Percentiles rank a stretch among this genome's conserved stretches.
These are phyloP conservation scores for Trichosporon asahii DNA, from an alignment of 1,284 basidiomycete species.

Conservation along the genomic window DNA sequence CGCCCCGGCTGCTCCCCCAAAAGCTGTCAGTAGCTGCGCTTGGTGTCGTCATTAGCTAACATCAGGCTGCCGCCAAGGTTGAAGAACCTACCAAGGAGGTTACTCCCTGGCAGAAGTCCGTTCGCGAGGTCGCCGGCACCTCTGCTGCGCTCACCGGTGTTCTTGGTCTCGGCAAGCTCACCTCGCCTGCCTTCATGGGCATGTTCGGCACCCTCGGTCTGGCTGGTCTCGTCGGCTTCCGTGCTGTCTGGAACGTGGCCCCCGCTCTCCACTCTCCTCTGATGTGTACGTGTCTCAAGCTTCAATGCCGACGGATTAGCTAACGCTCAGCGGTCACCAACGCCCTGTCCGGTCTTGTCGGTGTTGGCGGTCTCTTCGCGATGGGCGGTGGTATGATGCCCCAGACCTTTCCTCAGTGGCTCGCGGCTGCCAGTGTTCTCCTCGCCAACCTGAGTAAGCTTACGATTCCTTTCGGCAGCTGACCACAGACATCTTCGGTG, in stretches of 20 bases:
- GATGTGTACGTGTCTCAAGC: slow-evolving; percentile 36
- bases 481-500: slow-evolving; percentile 64
- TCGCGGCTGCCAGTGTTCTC: slow-evolving; percentile 74
- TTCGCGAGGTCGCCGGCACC: slow-evolving; percentile 65
- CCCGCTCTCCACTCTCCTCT: slow-evolving; percentile 68
- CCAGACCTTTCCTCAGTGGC: slow-evolving; percentile 68
- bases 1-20: slow-evolving; percentile 56
- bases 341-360: slow-evolving; percentile 62
- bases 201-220: slow-evolving; percentile 76
- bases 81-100: slow-evolving; percentile 52
- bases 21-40: slow-evolving; percentile 19
- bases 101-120: slow-evolving; percentile 76
- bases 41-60: slow-evolving; percentile 44
- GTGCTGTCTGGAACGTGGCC: slow-evolving; percentile 80
- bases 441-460: slow-evolving; percentile 65
- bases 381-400: slow-evolving; percentile 84
- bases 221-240: slow-evolving; percentile 70
- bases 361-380: slow-evolving; percentile 76
- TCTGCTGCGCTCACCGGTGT: slow-evolving; percentile 69
- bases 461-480: neutral
- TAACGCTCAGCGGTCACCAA: slow-evolving; percentile 42
- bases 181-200: slow-evolving; percentile 74
- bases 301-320: neutral
- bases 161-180: slow-evolving; percentile 70
- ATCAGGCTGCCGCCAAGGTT: slow-evolving; percentile 53